Conservation (phyloP, 2,329 filamentous ascomycete species). For the Scedosporium boydii region DNA sequence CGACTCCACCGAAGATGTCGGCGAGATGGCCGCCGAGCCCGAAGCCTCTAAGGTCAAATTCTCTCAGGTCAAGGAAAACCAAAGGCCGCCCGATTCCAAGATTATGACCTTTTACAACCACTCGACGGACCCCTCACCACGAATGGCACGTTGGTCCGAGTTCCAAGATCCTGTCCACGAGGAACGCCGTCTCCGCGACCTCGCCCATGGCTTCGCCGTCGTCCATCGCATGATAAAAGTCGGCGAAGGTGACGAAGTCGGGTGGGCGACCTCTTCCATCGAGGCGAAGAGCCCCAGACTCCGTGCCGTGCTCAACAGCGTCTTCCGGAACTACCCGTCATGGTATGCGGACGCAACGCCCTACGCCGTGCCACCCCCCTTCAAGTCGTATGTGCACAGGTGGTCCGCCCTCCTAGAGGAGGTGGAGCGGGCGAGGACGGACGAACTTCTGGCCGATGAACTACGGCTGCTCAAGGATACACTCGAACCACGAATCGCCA, state of each 20-base stretch:
- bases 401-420: not conserved
- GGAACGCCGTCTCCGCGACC: not conserved
- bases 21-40: too few species aligned
- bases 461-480: not conserved
- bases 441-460: not conserved
- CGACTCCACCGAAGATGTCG: too few species aligned
- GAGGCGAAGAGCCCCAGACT: not conserved
- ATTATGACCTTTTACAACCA: not conserved
- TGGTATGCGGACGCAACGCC: not conserved
- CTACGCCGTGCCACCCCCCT: not conserved
- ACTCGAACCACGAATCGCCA: not conserved
- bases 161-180: not conserved
- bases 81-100: not conserved
- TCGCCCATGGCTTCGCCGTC: not conserved
- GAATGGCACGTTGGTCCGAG: not conserved
- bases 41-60: too few species aligned
- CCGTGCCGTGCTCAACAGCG: not conserved
- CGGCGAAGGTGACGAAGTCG: not conserved
- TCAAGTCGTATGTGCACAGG: not conserved
- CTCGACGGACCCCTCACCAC: not conserved
- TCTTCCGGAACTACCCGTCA: not conserved
- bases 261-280: not conserved
- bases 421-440: not conserved
- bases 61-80: too few species aligned
- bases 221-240: not conserved